Percentiles rank a stretch among this genome's conserved stretches.
phyloP scores from a whole-genome alignment of 2,329 filamentous ascomycete genomes.

The Aspergillus sp. region DNA sequence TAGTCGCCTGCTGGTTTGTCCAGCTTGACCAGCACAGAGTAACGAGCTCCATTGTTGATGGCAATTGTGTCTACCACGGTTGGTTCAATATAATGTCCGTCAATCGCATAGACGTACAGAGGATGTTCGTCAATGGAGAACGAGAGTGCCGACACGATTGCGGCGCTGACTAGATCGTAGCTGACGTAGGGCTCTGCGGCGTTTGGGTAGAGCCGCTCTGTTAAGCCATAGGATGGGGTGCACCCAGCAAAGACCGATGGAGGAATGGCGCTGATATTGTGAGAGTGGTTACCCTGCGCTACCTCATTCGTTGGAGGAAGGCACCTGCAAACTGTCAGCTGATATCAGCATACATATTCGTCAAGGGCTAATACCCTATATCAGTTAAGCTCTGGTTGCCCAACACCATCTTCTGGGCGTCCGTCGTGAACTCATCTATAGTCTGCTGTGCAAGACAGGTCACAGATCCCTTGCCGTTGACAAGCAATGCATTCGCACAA shows the following conservation, averaged over 20 bases:
- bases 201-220: slow-evolving; percentile 50
- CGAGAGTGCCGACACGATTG: slow-evolving; percentile 55
- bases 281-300: slow-evolving; percentile 22
- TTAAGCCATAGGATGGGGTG: slow-evolving; percentile 48
- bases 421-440: slow-evolving; percentile 43
- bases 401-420: slow-evolving; percentile 15
- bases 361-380: slow-evolving; percentile 20
- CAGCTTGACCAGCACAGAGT: slow-evolving; percentile 47
- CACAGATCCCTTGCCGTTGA: slow-evolving; percentile 64
- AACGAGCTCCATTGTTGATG: slow-evolving; percentile 37
- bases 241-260: slow-evolving; percentile 45
- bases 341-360: background rate
- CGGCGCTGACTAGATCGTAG: slow-evolving; percentile 57
- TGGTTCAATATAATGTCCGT: slow-evolving; percentile 45
- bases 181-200: slow-evolving; percentile 51
- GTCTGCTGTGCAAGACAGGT: slow-evolving; percentile 53
- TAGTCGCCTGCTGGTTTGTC: slow-evolving; percentile 54
- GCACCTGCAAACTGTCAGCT: slow-evolving; percentile 21
- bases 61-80: slow-evolving; percentile 36
- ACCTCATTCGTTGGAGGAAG: slow-evolving; percentile 21
- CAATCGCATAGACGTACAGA: slow-evolving; percentile 45
- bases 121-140: slow-evolving; percentile 49
- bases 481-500: slow-evolving; percentile 62
- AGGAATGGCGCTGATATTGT: slow-evolving; percentile 31
- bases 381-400: slow-evolving; percentile 25